Base-by-base conservation (phyloP, 2,329 filamentous ascomycete species). In the Diaporthe humulicola region DNA sequence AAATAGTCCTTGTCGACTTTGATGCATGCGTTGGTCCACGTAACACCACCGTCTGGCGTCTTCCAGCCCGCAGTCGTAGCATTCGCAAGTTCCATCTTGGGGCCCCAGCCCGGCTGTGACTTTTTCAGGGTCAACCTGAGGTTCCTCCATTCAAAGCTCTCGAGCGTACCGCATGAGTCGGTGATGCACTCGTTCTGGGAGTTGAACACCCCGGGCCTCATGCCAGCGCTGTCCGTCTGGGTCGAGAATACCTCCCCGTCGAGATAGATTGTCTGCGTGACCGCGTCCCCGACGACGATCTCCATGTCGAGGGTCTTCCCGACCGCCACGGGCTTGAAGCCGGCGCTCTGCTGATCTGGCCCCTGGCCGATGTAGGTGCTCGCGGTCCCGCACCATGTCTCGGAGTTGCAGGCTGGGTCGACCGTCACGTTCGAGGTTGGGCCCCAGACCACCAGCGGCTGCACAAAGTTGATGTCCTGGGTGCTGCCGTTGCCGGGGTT, bases 21-120 rank as follows among this genome's bases (percentile, higher is more conserved):
- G 64, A 52, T 52, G 8, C n/a, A 36, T 10, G 30, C 30, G 25
- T 66, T 50, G 10, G 28, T 66, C 60, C 60, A 66, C 17, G 60
- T 66, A 17, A 66, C 19, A 33, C 40, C 60, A 14, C 28, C 25
- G 25, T 67, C 42, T 2, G n/a, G 30, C 33, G 45, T 67, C 22
- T 67, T n/a, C 64, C 45, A 67, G 22, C 64, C 64, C 45, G 45
- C 30, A 19, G 64, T 67, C 30, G 42, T 66, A 22, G 61, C 42
- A 50, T 36, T 66, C 4, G 61, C 61, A 14, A 66, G 42, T n/a
- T 50, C 30, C 61, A 66, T 50, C 42, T 50, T 25, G 12, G 22
- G 28, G 0, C 45, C 45, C 64, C 45, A 67, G 7, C 22, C 30
- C 2, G 64, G 45, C 8, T 67, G 64, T 28, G 64, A 45, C 45